Evolutionary conservation across 345 rosid genomes (phyloP).

Genomic region (Mangifera indica): DNA sequence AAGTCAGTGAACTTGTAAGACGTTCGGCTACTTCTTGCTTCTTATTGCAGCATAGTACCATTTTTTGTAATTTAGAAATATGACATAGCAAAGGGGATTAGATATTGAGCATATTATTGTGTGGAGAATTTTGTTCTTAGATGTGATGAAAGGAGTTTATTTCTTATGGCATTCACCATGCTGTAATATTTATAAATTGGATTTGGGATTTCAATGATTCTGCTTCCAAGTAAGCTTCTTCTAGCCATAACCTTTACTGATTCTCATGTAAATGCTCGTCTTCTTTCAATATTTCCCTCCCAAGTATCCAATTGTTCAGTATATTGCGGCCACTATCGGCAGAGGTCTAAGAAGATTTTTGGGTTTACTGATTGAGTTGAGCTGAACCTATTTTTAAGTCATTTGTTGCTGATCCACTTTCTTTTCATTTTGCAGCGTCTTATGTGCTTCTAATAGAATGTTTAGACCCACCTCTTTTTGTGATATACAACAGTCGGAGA

Average conservation of each 20-base stretch:
- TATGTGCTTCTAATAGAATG: neutral
- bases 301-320: neutral
- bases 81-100: neutral
- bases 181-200: neutral
- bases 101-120: neutral
- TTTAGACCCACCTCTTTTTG: neutral
- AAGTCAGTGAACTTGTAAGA: too few species aligned
- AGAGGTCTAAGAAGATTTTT: neutral
- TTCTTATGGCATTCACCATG: neutral
- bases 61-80: neutral
- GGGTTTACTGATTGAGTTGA: neutral
- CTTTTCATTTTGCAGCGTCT: slow-evolving; percentile 11
- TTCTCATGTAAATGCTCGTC: neutral
- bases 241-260: neutral
- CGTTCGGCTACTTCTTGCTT: neutral
- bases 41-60: neutral
- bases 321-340: neutral
- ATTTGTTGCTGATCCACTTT: slow-evolving; percentile 1
- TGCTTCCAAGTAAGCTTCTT: neutral
- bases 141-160: neutral
- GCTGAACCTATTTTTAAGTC: neutral
- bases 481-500: neutral
- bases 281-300: neutral
- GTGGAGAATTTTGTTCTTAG: neutral
- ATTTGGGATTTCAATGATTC: neutral